Base-by-base conservation (phyloP, 1,139 yeast genomes). In the Torulaspora globosa region DNA sequence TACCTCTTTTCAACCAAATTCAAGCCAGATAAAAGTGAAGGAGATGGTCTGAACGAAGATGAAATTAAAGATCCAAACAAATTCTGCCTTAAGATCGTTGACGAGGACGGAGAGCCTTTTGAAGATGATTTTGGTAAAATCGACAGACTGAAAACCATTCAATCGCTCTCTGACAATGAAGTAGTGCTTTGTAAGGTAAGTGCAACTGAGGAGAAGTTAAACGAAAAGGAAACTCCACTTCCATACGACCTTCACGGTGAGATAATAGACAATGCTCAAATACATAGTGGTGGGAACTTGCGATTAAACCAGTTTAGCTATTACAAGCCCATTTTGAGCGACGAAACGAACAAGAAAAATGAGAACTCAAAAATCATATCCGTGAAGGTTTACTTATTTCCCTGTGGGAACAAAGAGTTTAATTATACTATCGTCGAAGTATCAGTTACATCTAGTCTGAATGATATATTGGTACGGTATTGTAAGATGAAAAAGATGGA, bases 81-180 rank as follows among this genome's bases (percentile, higher is more conserved):
- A 42, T 84, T 88, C 82, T 70, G 81, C 44, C 57, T 84, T n/a
- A 84, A 80, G 49, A 67, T 84, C 36, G 84, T 81, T 0, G 94
- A 84, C 59, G 92, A 84, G 50, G 90, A 83, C 60, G 92, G 92
- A 6, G 89, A 84, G 47, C 77, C 80, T n/a, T 83, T 81, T 55
- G 86, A 83, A 26, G 80, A 76, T 39, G 78, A 83, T 21, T 84
- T 84, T 69, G 92, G 92, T 2, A 72, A 81, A 3, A 67, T 84
- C 44, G 84, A 79, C 40, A 68, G 90, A 53, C 70, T 74, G 0
- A 71, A 84, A 46, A 53, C 67, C 3, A 68, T 83, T 29, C 67
- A 76, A 2, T 75, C 85, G 0, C 80, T 83, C 57, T 82, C 83
- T 39, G 83, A 84, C n/a, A 78, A 74, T 50, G 89, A 82, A 48